Conservation (phyloP, 1,284 basidiomycete genomes). For the Pseudozyma flocculosa region DNA sequence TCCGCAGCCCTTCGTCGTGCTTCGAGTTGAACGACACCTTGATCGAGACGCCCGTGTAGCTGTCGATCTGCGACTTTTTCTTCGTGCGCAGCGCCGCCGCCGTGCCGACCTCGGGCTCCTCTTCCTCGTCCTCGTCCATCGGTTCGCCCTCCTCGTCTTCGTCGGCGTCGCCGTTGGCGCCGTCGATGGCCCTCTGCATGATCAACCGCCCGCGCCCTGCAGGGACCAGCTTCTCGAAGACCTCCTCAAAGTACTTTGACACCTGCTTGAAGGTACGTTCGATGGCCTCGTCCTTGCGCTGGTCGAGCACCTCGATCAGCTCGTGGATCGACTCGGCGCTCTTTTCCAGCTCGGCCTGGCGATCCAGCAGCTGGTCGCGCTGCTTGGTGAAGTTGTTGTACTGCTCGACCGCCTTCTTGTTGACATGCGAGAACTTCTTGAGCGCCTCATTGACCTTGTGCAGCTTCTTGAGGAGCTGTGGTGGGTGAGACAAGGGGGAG, state of each 20-base stretch:
- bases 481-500: conserved; percentile 60
- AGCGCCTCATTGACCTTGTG: conserved; percentile 86
- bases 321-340: conserved; percentile 87
- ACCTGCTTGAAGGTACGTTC: conserved; percentile 98
- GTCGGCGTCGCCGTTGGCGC: conserved; percentile 5
- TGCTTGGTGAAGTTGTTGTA: conserved; percentile 98
- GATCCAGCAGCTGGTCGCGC: conserved; percentile 81
- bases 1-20: conserved; percentile 88
- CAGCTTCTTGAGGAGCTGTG: conserved; percentile 77
- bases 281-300: conserved; percentile 96
- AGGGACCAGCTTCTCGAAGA: conserved; percentile 96
- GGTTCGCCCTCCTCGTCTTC: conserved; percentile 9
- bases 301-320: conserved; percentile 90
- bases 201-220: conserved; percentile 85
- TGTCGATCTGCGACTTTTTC: conserved; percentile 69
- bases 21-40: conserved; percentile 99
- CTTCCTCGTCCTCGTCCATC: conserved; percentile 59
- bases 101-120: conserved; percentile 7
- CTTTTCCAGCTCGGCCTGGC: conserved; percentile 84
- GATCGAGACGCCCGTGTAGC: conserved; percentile 94
- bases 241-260: conserved; percentile 91
- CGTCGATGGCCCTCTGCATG: conserved; percentile 85
- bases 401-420: conserved; percentile 99
- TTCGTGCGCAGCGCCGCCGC: conserved; percentile 1
- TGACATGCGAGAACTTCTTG: conserved; percentile 96